These are phyloP conservation scores for Cladosporium sp. DNA, from an alignment of 2,329 filamentous ascomycete genomes.

Conservation along the genomic window DNA sequence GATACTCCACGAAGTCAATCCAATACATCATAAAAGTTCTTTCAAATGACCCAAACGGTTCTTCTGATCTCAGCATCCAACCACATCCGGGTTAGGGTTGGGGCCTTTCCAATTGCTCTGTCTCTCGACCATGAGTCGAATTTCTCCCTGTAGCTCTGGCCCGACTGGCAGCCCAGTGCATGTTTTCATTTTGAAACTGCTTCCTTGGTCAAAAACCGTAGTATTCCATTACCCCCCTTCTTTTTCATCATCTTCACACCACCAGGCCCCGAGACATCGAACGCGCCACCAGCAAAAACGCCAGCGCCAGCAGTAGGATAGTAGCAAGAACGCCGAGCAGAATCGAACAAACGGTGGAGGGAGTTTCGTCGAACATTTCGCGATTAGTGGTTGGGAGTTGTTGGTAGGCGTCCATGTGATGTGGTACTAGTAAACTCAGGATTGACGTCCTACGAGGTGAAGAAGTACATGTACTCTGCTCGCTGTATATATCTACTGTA, in stretches of 20 bases:
- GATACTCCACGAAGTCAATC: background rate
- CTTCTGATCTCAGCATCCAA: background rate
- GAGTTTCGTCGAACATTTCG: background rate
- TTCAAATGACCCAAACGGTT: background rate
- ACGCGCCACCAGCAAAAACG: background rate
- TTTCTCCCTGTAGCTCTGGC: background rate
- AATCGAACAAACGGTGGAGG: background rate
- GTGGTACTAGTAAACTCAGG: background rate
- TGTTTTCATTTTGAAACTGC: background rate
- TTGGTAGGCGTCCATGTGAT: background rate
- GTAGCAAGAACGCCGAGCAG: background rate
- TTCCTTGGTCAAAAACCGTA: background rate
- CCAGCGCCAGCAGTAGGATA: background rate
- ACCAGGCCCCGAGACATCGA: background rate
- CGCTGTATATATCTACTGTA: background rate
- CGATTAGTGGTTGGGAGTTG: background rate
- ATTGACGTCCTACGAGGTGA: background rate
- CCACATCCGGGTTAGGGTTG: background rate
- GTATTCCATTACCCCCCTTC: background rate
- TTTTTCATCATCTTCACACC: background rate
- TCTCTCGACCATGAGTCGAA: background rate
- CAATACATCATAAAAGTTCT: background rate
- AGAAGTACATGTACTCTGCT: background rate
- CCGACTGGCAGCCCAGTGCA: background rate
- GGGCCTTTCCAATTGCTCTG: background rate